Evolutionary conservation across 1,139 yeast species (phyloP).

Genomic region (Yamadazyma sp.): DNA sequence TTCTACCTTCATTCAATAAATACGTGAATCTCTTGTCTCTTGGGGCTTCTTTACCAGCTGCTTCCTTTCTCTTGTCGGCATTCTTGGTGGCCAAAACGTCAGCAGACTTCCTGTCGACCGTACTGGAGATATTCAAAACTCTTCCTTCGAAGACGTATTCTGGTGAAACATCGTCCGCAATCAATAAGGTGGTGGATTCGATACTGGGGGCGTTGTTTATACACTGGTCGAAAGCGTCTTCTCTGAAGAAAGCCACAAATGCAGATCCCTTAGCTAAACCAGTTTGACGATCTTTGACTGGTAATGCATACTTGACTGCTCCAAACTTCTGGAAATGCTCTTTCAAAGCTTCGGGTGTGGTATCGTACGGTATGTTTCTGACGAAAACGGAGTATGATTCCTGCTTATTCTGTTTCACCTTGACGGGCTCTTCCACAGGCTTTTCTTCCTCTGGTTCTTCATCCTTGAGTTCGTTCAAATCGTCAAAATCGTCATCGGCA

Average conservation of each 20-base stretch:
- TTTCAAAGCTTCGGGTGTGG: constrained; percentile 72
- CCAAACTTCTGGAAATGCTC: constrained; percentile 87
- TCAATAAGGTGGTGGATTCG: constrained; percentile 74
- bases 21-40: constrained; percentile 84
- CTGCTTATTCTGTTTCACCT: constrained; percentile 54
- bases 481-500: constrained; percentile 28
- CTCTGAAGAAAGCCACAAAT: constrained; percentile 77
- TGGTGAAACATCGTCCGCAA: constrained; percentile 89
- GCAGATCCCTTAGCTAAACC: constrained; percentile 94
- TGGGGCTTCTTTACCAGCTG: constrained; percentile 78
- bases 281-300: constrained; percentile 83
- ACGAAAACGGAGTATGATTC: constrained; percentile 78
- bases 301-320: constrained; percentile 85
- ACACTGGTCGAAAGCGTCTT: constrained; percentile 66
- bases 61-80: constrained; percentile 69
- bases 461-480: constrained; percentile 31
- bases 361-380: constrained; percentile 92
- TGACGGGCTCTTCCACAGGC: constrained; percentile 23
- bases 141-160: constrained; percentile 92
- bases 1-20: constrained; percentile 91
- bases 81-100: constrained; percentile 70
- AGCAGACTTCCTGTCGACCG: constrained; percentile 90
- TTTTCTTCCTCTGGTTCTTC: constrained; percentile 24
- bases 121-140: constrained; percentile 75
- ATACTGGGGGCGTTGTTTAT: constrained; percentile 74